These are phyloP conservation scores for Hymenoscyphus linearis DNA, from an alignment of 2,329 filamentous ascomycete genomes.

Conservation along the genomic window DNA sequence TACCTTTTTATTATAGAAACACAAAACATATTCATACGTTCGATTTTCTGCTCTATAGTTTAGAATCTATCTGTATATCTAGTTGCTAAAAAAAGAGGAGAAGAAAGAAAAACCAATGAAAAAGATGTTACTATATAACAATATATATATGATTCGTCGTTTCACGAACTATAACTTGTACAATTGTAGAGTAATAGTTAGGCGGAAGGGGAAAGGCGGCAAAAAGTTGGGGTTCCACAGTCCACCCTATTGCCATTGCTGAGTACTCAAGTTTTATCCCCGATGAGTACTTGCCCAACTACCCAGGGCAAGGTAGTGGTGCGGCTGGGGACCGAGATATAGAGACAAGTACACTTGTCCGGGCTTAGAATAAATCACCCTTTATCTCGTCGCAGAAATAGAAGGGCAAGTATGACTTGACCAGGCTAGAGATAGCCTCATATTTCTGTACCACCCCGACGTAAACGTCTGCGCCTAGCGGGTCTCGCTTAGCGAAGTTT, in stretches of 20 bases:
- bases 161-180: not conserved
- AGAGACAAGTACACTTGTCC: not conserved
- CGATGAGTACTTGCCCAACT: not conserved
- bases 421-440: not conserved
- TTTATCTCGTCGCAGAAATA: not conserved
- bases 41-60: too few species aligned
- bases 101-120: too few species aligned
- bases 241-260: not conserved
- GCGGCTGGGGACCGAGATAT: not conserved
- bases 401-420: not conserved
- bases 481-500: not conserved
- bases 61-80: too few species aligned
- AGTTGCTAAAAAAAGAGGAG: too few species aligned
- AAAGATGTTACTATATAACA: too few species aligned
- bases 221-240: not conserved
- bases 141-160: too few species aligned
- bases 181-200: not conserved
- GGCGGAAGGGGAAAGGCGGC: not conserved
- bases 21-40: not conserved
- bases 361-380: not conserved
- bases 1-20: not conserved
- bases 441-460: not conserved
- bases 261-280: not conserved
- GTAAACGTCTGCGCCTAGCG: too few species aligned
- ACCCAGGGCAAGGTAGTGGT: not conserved